phyloP scores from a whole-genome alignment of 179 eudicot species.

The Carnegiea gigantea region DNA sequence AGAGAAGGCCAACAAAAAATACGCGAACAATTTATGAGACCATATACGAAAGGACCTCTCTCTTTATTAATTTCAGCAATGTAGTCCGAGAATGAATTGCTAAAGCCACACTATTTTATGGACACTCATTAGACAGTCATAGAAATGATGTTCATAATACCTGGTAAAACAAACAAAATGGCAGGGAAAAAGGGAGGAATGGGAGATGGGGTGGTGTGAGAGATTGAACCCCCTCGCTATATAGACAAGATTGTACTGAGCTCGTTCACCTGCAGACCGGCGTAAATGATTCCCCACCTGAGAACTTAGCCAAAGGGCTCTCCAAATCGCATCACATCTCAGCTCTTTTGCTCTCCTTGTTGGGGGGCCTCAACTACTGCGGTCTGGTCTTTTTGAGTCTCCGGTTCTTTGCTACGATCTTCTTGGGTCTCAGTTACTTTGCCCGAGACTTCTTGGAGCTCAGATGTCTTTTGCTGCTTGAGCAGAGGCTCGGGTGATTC shows the following conservation, averaged over 20 bases:
- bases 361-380: conserved; percentile 10
- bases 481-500: conserved; percentile 12
- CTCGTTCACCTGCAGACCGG: background rate
- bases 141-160: conserved; percentile 1
- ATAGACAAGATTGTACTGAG: conserved; percentile 8
- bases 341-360: conserved; percentile 11
- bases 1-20: too few species aligned
- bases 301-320: conserved; percentile 10
- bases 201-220: background rate
- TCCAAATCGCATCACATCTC: conserved; percentile 12
- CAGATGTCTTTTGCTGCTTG: conserved; percentile 20
- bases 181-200: background rate
- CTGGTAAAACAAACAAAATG: conserved; percentile 5
- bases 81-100: conserved; percentile 8
- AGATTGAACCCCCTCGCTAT: background rate
- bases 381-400: background rate
- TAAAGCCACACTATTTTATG: conserved; percentile 20
- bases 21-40: too few species aligned
- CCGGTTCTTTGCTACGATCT: background rate
- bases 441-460: conserved; percentile 3
- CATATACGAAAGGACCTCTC: too few species aligned
- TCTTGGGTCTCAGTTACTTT: background rate
- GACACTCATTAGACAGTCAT: conserved; percentile 21
- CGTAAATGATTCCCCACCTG: conserved; percentile 19
- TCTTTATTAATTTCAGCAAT: conserved; percentile 10